phyloP scores from a whole-genome alignment of 345 rosid genomes.

The Salix viminalis region DNA sequence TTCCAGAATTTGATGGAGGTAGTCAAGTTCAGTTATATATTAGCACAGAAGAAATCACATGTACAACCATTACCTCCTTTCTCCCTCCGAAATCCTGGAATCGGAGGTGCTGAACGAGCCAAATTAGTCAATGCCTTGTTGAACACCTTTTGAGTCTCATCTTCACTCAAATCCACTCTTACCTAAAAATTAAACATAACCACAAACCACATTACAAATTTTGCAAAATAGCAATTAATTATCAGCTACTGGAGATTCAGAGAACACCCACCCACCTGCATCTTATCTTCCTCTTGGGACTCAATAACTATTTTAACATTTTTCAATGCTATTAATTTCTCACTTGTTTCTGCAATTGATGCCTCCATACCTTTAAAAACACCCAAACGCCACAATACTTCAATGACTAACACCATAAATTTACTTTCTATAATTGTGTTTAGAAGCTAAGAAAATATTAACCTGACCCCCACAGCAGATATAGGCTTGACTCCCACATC shows the following conservation, averaged over 20 bases:
- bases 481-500: slow-evolving; percentile 25
- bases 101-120: slow-evolving; percentile 53
- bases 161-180: slow-evolving; percentile 54
- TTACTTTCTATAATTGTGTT: neutral
- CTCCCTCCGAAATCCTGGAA: slow-evolving; percentile 60
- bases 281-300: slow-evolving; percentile 40
- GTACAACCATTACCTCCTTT: slow-evolving; percentile 49
- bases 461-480: slow-evolving; percentile 50
- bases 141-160: slow-evolving; percentile 47
- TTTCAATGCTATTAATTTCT: slow-evolving; percentile 33
- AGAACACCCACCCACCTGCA: slow-evolving; percentile 34
- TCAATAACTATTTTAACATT: slow-evolving; percentile 47
- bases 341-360: slow-evolving; percentile 42
- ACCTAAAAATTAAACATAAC: slow-evolving; percentile 32
- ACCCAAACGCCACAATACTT: neutral
- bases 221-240: neutral
- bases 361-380: slow-evolving; percentile 42
- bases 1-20: neutral
- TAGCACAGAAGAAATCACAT: neutral
- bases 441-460: neutral
- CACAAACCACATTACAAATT: neutral
- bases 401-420: neutral
- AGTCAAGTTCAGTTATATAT: neutral
- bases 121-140: slow-evolving; percentile 44
- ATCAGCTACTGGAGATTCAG: neutral